These are phyloP conservation scores for Fusarium chlamydosporum DNA, from an alignment of 2,329 filamentous ascomycete genomes.

Conservation along the genomic window DNA sequence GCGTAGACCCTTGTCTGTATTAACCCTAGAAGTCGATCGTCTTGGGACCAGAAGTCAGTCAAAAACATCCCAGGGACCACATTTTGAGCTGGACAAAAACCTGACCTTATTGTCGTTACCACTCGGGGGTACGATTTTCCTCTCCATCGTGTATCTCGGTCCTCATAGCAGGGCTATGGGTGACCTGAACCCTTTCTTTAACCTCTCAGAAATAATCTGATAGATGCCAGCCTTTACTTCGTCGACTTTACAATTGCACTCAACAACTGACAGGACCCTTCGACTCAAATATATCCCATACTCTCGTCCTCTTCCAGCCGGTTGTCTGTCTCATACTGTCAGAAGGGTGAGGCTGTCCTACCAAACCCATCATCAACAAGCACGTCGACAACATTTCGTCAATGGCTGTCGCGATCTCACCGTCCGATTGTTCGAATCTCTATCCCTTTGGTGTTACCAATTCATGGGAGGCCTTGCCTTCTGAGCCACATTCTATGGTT, in stretches of 20 bases:
- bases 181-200: neutral
- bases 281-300: constrained; percentile 14
- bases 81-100: constrained; percentile 26
- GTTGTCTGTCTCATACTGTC: constrained; percentile 6
- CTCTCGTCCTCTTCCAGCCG: constrained; percentile 22
- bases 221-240: constrained; percentile 18
- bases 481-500: constrained; percentile 37
- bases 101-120: constrained; percentile 22
- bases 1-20: constrained; percentile 44
- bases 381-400: constrained; percentile 17
- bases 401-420: constrained; percentile 43
- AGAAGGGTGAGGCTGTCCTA: constrained; percentile 10
- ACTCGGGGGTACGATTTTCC: constrained; percentile 16
- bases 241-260: constrained; percentile 17
- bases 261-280: constrained; percentile 10
- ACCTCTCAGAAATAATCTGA: constrained; percentile 12
- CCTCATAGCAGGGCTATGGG: neutral
- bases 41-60: constrained; percentile 40
- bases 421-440: constrained; percentile 27
- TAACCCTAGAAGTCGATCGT: constrained; percentile 48
- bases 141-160: neutral
- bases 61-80: constrained; percentile 48
- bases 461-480: constrained; percentile 27
- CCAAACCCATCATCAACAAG: constrained; percentile 8
- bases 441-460: constrained; percentile 23